A percentile compares a stretch with the other conserved stretches of the same genome.
Conservation (phyloP, 179 eudicot genomes). For the Nepenthes alata region DNA sequence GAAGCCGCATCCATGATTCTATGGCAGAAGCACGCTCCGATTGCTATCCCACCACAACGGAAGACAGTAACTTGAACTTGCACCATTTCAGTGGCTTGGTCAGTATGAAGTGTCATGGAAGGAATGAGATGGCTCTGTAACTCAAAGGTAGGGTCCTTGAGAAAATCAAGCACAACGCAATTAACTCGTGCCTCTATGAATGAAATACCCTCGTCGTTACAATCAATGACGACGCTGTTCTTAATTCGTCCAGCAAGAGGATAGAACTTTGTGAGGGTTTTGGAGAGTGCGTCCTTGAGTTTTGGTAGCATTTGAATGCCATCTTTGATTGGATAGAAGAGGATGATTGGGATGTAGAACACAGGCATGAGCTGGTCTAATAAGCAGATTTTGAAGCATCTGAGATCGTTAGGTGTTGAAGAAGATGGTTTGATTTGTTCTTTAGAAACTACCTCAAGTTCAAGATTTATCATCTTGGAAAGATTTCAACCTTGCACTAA, state of each 20-base stretch:
- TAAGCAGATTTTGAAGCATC: conserved; percentile 3
- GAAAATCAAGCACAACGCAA: conserved; percentile 6
- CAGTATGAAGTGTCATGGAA: conserved; percentile 6
- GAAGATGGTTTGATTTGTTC: conserved; percentile 15
- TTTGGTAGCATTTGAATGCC: background rate
- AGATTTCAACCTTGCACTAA: too few relatives aligned
- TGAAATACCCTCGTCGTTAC: conserved; percentile 23
- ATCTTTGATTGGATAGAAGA: conserved; percentile 8
- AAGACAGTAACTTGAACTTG: conserved; percentile 4
- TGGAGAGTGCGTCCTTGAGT: conserved; percentile 4
- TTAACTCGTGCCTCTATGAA: conserved; percentile 14
- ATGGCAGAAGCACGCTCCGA: conserved; percentile 3
- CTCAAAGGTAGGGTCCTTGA: conserved; percentile 2
- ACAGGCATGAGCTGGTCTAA: conserved; percentile 7
- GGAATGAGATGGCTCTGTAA: conserved; percentile 4
- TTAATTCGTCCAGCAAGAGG: conserved; percentile 16
- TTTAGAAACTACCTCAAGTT: background rate
- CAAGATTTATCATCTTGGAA: background rate
- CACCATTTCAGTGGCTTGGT: background rate
- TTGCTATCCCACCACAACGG: conserved; percentile 7
- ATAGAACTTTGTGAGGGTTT: conserved; percentile 8
- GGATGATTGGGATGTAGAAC: conserved; percentile 2
- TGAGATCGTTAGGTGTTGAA: conserved; percentile 7
- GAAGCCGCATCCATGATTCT: conserved; percentile 3
- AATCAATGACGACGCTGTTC: conserved; percentile 15